phyloP scores from a whole-genome alignment of 1,139 yeast genomes.

The Saccharomyces hybrid region DNA sequence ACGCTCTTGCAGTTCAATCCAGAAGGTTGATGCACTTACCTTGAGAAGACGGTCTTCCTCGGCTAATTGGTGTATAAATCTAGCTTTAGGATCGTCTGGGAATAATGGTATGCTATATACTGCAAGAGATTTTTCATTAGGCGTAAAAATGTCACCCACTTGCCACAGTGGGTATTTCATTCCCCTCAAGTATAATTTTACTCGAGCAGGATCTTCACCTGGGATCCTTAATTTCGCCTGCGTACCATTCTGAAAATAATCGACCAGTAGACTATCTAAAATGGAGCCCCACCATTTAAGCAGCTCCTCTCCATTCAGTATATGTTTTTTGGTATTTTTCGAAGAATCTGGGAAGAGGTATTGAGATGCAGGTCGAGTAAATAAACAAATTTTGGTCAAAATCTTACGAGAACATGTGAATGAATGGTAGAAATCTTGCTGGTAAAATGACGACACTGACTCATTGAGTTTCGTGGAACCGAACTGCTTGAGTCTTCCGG shows the following conservation, averaged over 20 bases:
- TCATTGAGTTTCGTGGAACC: background rate
- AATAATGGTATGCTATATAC: constrained; percentile 66
- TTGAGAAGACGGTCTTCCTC: constrained; percentile 57
- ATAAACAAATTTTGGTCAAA: constrained; percentile 51
- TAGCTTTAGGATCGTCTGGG: constrained; percentile 94
- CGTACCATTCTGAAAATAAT: constrained; percentile 11
- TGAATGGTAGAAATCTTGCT: background rate
- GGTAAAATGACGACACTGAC: background rate
- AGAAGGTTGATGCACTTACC: constrained; percentile 49
- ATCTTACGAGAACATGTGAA: constrained; percentile 28
- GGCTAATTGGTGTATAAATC: constrained; percentile 78
- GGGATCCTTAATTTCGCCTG: constrained; percentile 56
- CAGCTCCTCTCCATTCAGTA: constrained; percentile 57
- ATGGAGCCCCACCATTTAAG: constrained; percentile 83
- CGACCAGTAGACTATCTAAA: constrained; percentile 36
- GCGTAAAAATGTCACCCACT: constrained; percentile 44
- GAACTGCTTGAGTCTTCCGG: constrained; percentile 16
- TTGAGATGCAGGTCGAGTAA: constrained; percentile 81
- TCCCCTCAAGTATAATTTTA: constrained; percentile 33
- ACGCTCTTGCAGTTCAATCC: constrained; percentile 76
- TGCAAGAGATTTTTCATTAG: constrained; percentile 38
- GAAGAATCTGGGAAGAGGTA: constrained; percentile 76
- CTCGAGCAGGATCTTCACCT: constrained; percentile 50
- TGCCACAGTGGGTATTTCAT: constrained; percentile 35
- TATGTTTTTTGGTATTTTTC: constrained; percentile 55